A percentile compares a stretch with the other conserved stretches of the same genome.
Evolutionary conservation across 805 yeast genomes (phyloP).

Genomic region (Kurtzmaniella cleridarum): DNA sequence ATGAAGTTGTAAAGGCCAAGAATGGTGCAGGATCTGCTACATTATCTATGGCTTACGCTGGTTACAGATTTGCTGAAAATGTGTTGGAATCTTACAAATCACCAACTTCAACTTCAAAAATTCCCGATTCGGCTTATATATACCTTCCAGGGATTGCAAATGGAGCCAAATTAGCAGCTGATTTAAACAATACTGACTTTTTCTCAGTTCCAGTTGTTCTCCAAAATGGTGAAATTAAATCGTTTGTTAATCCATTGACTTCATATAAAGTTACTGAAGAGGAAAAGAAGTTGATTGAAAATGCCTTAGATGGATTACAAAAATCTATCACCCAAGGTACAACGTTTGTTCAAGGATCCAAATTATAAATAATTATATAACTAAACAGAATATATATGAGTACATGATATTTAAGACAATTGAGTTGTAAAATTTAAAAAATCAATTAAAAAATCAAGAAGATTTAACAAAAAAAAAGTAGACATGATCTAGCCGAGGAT

Average conservation of each 20-base stretch:
- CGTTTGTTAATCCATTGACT: constrained; percentile 32
- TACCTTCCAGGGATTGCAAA: constrained; percentile 50
- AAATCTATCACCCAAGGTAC: constrained; percentile 37
- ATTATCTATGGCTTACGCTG: constrained; percentile 93
- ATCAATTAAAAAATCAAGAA: background rate
- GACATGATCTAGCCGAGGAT: constrained; percentile 37
- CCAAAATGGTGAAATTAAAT: constrained; percentile 30
- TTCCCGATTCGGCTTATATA: constrained; percentile 45
- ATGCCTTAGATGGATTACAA: constrained; percentile 36
- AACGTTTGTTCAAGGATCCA: constrained; percentile 33
- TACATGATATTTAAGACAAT: too few species aligned
- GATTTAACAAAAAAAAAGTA: constrained; percentile 7
- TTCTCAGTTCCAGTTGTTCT: constrained; percentile 46
- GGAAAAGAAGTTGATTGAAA: constrained; percentile 29
- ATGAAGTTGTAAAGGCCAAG: constrained; percentile 93
- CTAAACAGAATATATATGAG: background rate
- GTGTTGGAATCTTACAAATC: constrained; percentile 29
- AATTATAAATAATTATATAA: constrained; percentile 17
- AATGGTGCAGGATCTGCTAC: constrained; percentile 95
- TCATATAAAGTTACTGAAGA: constrained; percentile 21
- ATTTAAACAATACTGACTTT: constrained; percentile 36
- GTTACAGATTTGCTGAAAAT: constrained; percentile 68
- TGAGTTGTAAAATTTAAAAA: background rate
- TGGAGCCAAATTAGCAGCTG: constrained; percentile 38
- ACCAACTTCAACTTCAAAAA: constrained; percentile 14